phyloP scores from a whole-genome alignment of 495 filamentous ascomycete genomes.

The Talaromyces liani region DNA sequence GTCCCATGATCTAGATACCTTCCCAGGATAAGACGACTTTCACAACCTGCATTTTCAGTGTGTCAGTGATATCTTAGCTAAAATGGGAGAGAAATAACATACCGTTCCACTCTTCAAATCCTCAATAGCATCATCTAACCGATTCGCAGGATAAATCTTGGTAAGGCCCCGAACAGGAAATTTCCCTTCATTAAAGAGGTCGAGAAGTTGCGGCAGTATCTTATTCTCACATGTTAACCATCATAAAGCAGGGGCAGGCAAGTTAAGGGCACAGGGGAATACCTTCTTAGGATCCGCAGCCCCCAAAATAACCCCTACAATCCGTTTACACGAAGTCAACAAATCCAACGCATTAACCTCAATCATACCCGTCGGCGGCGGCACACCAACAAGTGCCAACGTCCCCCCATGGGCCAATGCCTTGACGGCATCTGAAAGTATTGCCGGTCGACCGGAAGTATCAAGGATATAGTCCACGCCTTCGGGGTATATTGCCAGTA shows the following conservation, averaged over 20 bases:
- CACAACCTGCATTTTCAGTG: not conserved
- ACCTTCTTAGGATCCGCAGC: conserved; percentile 19
- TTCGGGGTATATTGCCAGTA: conserved; percentile 19
- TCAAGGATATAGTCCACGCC: conserved; percentile 34
- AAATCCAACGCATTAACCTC: conserved; percentile 19
- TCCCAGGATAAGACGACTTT: conserved; percentile 1
- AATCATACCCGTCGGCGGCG: conserved; percentile 25
- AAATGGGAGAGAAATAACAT: conserved; percentile 9
- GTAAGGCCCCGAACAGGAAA: conserved; percentile 37
- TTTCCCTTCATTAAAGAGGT: conserved; percentile 30
- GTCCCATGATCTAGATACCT: not conserved
- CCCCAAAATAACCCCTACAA: conserved; percentile 25
- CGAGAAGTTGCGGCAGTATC: conserved; percentile 24
- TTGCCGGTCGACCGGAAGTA: conserved; percentile 27
- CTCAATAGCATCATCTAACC: conserved; percentile 31
- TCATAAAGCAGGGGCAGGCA: not conserved
- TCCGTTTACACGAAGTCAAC: conserved; percentile 20
- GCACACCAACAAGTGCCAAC: conserved; percentile 35
- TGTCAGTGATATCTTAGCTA: not conserved
- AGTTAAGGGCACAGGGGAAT: not conserved
- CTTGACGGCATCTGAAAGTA: conserved; percentile 26
- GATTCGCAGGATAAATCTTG: conserved; percentile 31
- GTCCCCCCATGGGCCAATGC: conserved; percentile 27
- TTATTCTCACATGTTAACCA: not conserved
- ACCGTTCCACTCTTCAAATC: conserved; percentile 28